These are phyloP conservation scores for Xerocomus minutiporus DNA, from an alignment of 1,284 basidiomycete genomes.

Conservation along the genomic window DNA sequence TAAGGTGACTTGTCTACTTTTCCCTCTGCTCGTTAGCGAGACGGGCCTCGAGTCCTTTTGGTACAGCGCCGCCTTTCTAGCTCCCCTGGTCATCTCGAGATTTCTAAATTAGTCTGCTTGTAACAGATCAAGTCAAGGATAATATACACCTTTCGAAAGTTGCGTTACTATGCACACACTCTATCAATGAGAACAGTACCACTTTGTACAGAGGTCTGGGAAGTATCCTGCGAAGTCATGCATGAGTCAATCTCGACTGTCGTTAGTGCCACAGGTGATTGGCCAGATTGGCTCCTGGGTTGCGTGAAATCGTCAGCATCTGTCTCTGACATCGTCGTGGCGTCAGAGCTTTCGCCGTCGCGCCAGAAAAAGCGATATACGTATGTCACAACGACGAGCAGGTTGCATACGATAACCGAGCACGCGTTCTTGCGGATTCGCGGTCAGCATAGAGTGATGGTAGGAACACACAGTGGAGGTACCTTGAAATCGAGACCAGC, in stretches of 20 bases:
- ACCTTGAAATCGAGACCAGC: constrained; percentile 7
- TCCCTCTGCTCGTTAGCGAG: too few species aligned
- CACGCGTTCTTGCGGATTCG: not conserved
- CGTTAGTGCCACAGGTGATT: not conserved
- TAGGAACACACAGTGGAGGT: not conserved
- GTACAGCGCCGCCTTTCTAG: too few species aligned
- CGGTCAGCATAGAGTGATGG: not conserved
- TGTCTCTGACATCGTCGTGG: not conserved
- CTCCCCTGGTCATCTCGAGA: too few species aligned
- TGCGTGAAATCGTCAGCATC: constrained; percentile 7
- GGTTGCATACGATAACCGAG: constrained; percentile 20
- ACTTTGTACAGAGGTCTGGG: too few species aligned
- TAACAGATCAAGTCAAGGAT: too few species aligned
- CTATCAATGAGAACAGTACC: too few species aligned
- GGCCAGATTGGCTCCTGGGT: not conserved
- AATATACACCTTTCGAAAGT: too few species aligned
- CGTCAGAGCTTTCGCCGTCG: not conserved
- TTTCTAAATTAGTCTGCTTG: too few species aligned
- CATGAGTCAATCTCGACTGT: not conserved
- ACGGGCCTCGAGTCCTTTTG: too few species aligned
- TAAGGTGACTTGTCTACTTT: too few species aligned
- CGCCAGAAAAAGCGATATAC: constrained; percentile 4
- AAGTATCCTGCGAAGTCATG: not conserved
- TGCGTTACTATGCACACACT: too few species aligned
- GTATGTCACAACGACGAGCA: constrained; percentile 22